Evolutionary conservation across 371 early-diverging fungal species (phyloP).

Genomic region (Coemansia sp.): DNA sequence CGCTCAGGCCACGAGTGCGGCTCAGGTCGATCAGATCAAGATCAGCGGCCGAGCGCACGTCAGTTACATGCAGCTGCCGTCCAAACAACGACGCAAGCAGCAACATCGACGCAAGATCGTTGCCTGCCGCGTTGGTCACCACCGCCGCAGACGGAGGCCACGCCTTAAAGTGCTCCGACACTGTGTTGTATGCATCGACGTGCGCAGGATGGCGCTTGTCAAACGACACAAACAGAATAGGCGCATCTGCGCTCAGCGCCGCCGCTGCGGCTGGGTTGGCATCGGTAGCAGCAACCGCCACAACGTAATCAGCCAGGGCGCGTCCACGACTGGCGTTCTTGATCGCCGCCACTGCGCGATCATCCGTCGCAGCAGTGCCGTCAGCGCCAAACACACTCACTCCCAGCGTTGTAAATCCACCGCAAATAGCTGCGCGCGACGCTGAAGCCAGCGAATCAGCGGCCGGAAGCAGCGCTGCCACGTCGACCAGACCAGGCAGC

Average conservation of each 20-base stretch:
- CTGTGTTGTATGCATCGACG: slow-evolving; percentile 40
- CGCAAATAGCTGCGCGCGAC: slow-evolving; percentile 73
- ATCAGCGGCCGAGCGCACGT: slow-evolving; percentile 76
- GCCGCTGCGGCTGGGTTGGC: slow-evolving; percentile 56
- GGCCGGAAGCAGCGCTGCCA: slow-evolving; percentile 63
- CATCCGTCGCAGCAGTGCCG: slow-evolving; percentile 58
- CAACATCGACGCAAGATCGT: slow-evolving; percentile 85
- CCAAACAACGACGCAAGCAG: slow-evolving; percentile 80
- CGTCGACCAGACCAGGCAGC: slow-evolving; percentile 88
- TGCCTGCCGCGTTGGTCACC: slow-evolving; percentile 79
- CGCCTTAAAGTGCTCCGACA: slow-evolving; percentile 60
- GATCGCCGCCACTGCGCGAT: slow-evolving; percentile 56
- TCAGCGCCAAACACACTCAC: slow-evolving; percentile 56
- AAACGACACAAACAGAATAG: slow-evolving; percentile 57
- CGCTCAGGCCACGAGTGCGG: slow-evolving; percentile 85
- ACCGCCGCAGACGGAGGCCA: slow-evolving; percentile 77
- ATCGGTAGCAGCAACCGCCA: slow-evolving; percentile 68
- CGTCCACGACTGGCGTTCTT: slow-evolving; percentile 59
- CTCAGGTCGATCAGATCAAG: slow-evolving; percentile 79
- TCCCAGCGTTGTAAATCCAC: slow-evolving; percentile 83
- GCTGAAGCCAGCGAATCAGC: slow-evolving; percentile 56
- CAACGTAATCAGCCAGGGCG: slow-evolving; percentile 74
- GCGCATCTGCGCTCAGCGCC: slow-evolving; percentile 48
- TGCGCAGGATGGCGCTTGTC: slow-evolving; percentile 31
- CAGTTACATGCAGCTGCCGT: slow-evolving; percentile 84